Base-by-base conservation (phyloP, 2,329 filamentous ascomycete genomes). In the Colletotrichum trifolii region DNA sequence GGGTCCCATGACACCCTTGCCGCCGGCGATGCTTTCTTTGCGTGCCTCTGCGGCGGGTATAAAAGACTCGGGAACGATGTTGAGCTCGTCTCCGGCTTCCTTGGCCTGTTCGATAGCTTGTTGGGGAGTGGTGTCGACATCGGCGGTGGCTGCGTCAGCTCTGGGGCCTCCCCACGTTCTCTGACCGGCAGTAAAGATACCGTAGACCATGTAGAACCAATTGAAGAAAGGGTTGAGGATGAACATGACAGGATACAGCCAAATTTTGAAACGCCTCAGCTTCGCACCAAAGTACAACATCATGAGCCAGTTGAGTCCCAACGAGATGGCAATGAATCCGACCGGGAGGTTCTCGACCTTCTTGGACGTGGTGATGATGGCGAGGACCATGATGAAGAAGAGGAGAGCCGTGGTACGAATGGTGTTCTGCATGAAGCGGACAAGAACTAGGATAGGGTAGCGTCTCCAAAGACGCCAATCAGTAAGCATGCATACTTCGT, bases 131-230 rank as follows among this genome's bases (percentile, higher is more conserved):
- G 89, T 96, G 64, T 88, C 81, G 11, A 85, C 82, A 74, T 96
- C 91, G 3, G 94, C 94, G 45, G 89, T 85, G 36, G 91, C 93
- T 1, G 94, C 94, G 77, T 98, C 95, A 2, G 93, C 94, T 72
- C 95, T 87, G 10, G 95, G 96, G 0, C 95, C 95, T 69, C 95
- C 95, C 95, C 96, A 99, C 2, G 95, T 98, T 69, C 95, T 87
- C 76, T 97, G 93, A 17, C 94, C 94, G 36, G 94, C 94, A 1
- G 95, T 97, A 77, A 97, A 96, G 71, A 97, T 96, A 48, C 94
- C 94, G 76, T 97, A 97, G 2, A 97, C 91, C 91, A 97, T 97
- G 81, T 98, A 98, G 64, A 93, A 87, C 95, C 95, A 98, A 78
- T 98, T 98, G 84, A 97, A 94, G 74, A 98, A 96, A 1, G 96